Percentiles rank a stretch among this genome's conserved stretches.
These are phyloP conservation scores for Epithemia pelagica DNA, from an alignment of 108 stramenopile species.

Conservation along the genomic window DNA sequence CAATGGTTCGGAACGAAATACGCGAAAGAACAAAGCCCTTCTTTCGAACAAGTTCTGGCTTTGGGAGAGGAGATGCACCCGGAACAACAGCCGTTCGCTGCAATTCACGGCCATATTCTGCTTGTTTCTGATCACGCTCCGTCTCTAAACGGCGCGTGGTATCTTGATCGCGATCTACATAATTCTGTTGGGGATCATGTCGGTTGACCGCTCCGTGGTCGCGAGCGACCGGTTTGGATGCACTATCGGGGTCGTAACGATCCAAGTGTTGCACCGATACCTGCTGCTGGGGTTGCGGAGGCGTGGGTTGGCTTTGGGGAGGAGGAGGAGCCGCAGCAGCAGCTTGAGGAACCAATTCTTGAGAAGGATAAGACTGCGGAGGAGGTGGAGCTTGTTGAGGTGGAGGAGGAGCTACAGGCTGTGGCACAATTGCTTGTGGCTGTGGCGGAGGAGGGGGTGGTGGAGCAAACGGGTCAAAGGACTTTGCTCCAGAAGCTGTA, in stretches of 20 bases:
- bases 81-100: conserved; percentile 33
- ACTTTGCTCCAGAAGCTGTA: background rate
- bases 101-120: conserved; percentile 32
- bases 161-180: background rate
- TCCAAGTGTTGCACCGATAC: conserved; percentile 4
- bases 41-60: conserved; percentile 54
- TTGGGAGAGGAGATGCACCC: conserved; percentile 59
- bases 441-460: conserved; percentile 4
- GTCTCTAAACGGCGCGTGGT: conserved; percentile 5
- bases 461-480: conserved; percentile 22
- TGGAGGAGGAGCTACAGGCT: conserved; percentile 12
- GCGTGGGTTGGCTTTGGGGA: conserved; percentile 1
- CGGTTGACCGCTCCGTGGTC: background rate
- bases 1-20: conserved; percentile 82
- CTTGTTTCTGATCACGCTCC: conserved; percentile 15
- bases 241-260: conserved; percentile 7
- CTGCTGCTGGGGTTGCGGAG: conserved; percentile 9
- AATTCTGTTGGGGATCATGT: conserved; percentile 1
- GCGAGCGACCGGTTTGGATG: conserved; percentile 9
- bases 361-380: conserved; percentile 6
- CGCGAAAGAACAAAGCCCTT: conserved; percentile 74
- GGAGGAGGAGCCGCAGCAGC: conserved; percentile 8
- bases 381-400: conserved; percentile 19
- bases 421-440: conserved; percentile 6
- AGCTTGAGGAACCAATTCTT: conserved; percentile 14